Percentiles rank a stretch among this genome's conserved stretches.
These are phyloP conservation scores for Massariosphaeria phaeospora DNA, from an alignment of 495 filamentous ascomycete genomes.

Conservation along the genomic window DNA sequence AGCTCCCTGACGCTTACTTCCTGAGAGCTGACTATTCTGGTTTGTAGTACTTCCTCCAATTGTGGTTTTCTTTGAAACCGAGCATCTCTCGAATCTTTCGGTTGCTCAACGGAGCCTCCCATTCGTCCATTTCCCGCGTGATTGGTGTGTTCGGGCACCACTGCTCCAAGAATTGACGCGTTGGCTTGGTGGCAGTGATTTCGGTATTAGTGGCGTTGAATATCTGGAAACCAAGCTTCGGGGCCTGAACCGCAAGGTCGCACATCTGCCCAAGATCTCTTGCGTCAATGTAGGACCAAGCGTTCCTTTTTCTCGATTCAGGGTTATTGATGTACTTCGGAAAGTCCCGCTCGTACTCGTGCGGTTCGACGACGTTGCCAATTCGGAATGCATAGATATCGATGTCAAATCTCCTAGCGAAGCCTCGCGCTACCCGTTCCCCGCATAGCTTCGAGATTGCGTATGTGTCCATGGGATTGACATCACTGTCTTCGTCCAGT, in stretches of 20 bases:
- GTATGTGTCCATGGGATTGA: slow-evolving; percentile 54
- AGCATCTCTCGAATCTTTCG: slow-evolving; percentile 54
- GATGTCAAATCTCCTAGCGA: slow-evolving; percentile 48
- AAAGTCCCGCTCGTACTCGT: slow-evolving; percentile 54
- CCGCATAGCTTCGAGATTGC: slow-evolving; percentile 57
- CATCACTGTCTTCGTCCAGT: slow-evolving; percentile 51
- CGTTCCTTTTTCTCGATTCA: slow-evolving; percentile 49
- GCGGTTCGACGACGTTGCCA: slow-evolving; percentile 54
- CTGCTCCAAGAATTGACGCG: slow-evolving; percentile 48
- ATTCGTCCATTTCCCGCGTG: slow-evolving; percentile 50
- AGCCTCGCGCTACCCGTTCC: slow-evolving; percentile 53
- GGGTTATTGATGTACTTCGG: slow-evolving; percentile 48
- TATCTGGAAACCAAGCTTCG: slow-evolving; percentile 52
- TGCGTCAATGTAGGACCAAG: slow-evolving; percentile 59
- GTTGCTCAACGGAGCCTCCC: slow-evolving; percentile 56
- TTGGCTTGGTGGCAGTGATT: slow-evolving; percentile 48
- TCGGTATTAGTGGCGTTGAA: slow-evolving; percentile 61
- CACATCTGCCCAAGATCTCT: slow-evolving; percentile 57
- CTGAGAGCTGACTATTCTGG: slow-evolving; percentile 19
- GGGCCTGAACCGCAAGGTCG: slow-evolving; percentile 38
- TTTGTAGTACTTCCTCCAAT: slow-evolving; percentile 47
- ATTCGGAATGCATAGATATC: slow-evolving; percentile 60
- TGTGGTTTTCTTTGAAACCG: slow-evolving; percentile 53
- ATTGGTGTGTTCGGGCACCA: slow-evolving; percentile 46
- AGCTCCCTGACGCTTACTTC: too few species aligned